Evolutionary conservation across 768 basidiomycete species (phyloP), one percentile per base, ranked within the genome.

Genomic region (Phaeolepiota aurea): DNA sequence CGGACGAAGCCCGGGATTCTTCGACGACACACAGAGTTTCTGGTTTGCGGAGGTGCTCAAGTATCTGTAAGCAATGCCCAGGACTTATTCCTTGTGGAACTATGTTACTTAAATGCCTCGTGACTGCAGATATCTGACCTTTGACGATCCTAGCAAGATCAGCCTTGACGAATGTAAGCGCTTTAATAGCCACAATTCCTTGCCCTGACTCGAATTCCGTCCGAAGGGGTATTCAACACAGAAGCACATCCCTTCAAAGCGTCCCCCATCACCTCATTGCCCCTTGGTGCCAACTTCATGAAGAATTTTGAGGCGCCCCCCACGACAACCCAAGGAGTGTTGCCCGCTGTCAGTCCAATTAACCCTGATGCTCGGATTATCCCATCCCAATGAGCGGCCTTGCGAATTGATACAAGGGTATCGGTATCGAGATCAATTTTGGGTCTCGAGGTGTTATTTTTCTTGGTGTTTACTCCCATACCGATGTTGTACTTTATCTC

Each of bases 31-130:
- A 49, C 69, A 79, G 57, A 82, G 79, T 47, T 88, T 70, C 55
- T 71, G 69, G 77, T 86, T 82, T 45, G 81, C 77, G 0, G 86
- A 88, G 61, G 79, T 81, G 33, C 58, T 87, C 52, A 86, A 87
- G 55, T 86, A 87, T 51, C 48, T 87, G 77, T 85, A 40, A 54
- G 61, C 54, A 18, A 7, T 28, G n/a, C n/a, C n/a, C n/a, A n/a
- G n/a, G 7, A 28, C 25, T n/a, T 28, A n/a, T 35, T 19, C 7
- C 33, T 34, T 3, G n/a, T 14, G 15, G 15, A 30, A 10, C 34
- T 15, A 20, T n/a, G 16, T 28, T 40, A 18, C 15, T 31, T 23
- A 20, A 15, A 7, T 34, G 5, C 21, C 21, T 10, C n/a, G n/a
- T 7, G 12, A 5, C 20, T 20, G 21, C 45, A 82, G 79, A 38